Evolutionary conservation across 1,284 basidiomycete genomes (phyloP), one percentile per base, ranked within the genome.

Genomic region (Cryptococcus deneoformans): DNA sequence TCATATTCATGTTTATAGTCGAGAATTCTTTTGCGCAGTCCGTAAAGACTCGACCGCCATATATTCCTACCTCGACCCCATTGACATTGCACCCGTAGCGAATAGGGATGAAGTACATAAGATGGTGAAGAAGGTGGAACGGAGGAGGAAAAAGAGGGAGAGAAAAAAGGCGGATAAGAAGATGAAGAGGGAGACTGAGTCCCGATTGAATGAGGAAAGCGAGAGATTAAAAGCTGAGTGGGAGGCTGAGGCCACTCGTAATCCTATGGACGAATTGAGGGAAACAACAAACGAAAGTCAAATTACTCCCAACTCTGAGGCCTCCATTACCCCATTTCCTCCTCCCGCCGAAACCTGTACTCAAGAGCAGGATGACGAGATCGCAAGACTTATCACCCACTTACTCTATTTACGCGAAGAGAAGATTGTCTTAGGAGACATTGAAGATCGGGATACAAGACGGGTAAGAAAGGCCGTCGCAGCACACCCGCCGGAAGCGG

Each of bases 1-100:
- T 14, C 12, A 14, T 14, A 40, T 37, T 35, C 20, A 29, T 29
- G 1, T n/a, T 20, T 45, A n/a, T 35, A 66, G 64, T n/a, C 59
- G 52, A 12, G 50, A 42, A 12, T 61, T 62, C 48, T 63, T 63
- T 57, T n/a, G 40, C n/a, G 54, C 58, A 34, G 61, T 67, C 48
- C 54, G 60, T 8, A 59, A 63, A 46, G 49, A 56, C n/a, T 65
- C 63, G 0, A 29, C 9, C 37, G 54, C 55, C 16, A 59, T 65
- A 36, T 67, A 48, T 38, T 35, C 47, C 3, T 62, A 64, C 16
- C 38, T 60, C 43, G 10, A 40, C 5, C 51, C 59, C 5, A 34
- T 35, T 2, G 36, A 50, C 3, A 36, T 61, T 29, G 12, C 50
- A 4, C 59, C 52, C 6, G 66, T 68, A 14, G 53, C 57, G 8